A percentile compares a stretch with the other conserved stretches of the same genome.
phyloP scores from a whole-genome alignment of 2,329 filamentous ascomycete genomes.

The Chaetomiaceae sp. region DNA sequence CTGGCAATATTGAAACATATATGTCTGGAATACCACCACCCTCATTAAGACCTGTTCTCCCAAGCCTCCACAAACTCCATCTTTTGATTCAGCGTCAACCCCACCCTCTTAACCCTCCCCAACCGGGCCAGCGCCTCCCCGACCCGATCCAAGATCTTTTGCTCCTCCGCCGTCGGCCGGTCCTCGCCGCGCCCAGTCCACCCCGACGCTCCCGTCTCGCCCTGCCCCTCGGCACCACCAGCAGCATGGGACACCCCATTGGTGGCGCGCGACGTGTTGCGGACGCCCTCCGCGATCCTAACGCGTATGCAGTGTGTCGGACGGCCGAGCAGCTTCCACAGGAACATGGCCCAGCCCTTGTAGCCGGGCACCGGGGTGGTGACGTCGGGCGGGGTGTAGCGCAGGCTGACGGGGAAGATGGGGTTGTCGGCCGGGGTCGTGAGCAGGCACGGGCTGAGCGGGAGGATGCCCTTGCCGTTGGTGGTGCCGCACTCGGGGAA shows the following conservation, averaged over 20 bases:
- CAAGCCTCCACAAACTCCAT: conserved; percentile 71
- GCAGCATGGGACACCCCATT: conserved; percentile 19
- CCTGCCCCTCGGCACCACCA: conserved; percentile 22
- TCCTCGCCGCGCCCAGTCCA: conserved; percentile 30
- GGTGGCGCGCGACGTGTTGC: conserved; percentile 41
- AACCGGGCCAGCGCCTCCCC: conserved; percentile 83
- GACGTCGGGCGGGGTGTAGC: conserved; percentile 83
- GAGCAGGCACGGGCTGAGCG: conserved; percentile 73
- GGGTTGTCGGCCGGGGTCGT: conserved; percentile 61
- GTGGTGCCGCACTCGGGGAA: conserved; percentile 95
- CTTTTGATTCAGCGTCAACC: conserved; percentile 79
- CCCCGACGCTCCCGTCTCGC: conserved; percentile 25
- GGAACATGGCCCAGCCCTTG: conserved; percentile 62
- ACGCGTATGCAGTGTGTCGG: conserved; percentile 89
- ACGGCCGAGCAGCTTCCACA: conserved; percentile 81
- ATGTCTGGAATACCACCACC: too few species aligned
- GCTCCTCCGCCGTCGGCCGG: conserved; percentile 52
- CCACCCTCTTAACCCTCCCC: conserved; percentile 83
- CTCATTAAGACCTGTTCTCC: too few species aligned
- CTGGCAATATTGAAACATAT: too few species aligned
- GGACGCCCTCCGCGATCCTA: conserved; percentile 73
- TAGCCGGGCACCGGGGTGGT: conserved; percentile 81
- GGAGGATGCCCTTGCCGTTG: conserved; percentile 85
- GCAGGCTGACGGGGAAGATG: conserved; percentile 86
- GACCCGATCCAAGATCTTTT: conserved; percentile 68